phyloP scores from a whole-genome alignment of 225 moss, liverwort and hornwort species.

The Physcomitrium patens region DNA sequence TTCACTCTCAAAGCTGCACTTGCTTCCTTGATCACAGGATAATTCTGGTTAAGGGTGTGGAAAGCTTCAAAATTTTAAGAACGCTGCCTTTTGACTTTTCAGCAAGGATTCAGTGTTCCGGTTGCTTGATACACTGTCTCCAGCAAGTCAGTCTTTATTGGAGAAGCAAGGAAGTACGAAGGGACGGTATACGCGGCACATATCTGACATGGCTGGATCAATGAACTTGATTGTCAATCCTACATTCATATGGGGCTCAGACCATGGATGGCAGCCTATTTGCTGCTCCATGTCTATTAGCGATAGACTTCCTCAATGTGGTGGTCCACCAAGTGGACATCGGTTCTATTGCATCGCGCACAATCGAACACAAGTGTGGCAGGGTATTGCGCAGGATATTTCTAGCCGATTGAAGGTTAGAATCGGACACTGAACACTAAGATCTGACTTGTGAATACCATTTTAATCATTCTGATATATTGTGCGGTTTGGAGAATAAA shows the following conservation, averaged over 20 bases:
- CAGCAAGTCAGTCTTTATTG: neutral
- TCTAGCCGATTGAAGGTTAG: slow-evolving; percentile 62
- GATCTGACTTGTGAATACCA: slow-evolving; percentile 11
- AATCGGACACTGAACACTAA: neutral
- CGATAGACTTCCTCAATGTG: slow-evolving; percentile 46
- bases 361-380: slow-evolving; percentile 78
- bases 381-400: slow-evolving; percentile 88
- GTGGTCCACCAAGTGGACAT: slow-evolving; percentile 53
- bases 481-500: slow-evolving; percentile 6
- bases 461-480: neutral
- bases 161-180: slow-evolving; percentile 7
- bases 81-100: neutral
- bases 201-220: slow-evolving; percentile 37
- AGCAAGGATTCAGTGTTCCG: slow-evolving; percentile 26
- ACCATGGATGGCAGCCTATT: slow-evolving; percentile 55
- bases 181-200: neutral
- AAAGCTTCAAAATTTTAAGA: neutral
- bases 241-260: slow-evolving; percentile 58
- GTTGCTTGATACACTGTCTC: slow-evolving; percentile 20
- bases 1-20: slow-evolving; percentile 12
- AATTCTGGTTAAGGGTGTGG: neutral
- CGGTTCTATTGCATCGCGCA: slow-evolving; percentile 71
- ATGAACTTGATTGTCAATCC: slow-evolving; percentile 49
- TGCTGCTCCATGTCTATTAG: slow-evolving; percentile 70
- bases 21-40: neutral